A percentile compares a stretch with the other conserved stretches of the same genome.
phyloP scores from a whole-genome alignment of 2,329 filamentous ascomycete species.

The Alternaria triticimaculans region DNA sequence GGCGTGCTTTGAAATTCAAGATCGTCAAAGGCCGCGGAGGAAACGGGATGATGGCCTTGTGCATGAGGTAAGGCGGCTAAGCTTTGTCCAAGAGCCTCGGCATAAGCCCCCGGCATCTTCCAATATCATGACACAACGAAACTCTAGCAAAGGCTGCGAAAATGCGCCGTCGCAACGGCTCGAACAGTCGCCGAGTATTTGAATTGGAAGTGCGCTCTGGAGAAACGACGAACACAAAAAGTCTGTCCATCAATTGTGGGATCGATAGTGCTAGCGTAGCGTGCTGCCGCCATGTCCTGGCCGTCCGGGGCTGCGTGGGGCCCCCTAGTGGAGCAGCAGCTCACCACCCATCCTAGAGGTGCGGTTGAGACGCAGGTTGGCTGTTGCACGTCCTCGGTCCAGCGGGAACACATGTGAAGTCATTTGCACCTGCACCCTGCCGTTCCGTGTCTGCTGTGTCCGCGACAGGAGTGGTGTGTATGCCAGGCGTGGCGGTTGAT shows the following conservation, averaged over 20 bases:
- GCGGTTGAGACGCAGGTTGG: slow-evolving; percentile 23
- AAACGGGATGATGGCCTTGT: slow-evolving; percentile 28
- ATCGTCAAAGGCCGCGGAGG: slow-evolving; percentile 17
- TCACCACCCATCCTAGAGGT: slow-evolving; percentile 13
- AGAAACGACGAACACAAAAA: slow-evolving; percentile 4
- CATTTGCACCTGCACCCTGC: slow-evolving; percentile 15
- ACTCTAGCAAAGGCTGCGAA: background rate
- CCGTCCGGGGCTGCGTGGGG: slow-evolving; percentile 15
- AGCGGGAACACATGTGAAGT: slow-evolving; percentile 27
- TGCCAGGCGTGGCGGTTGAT: background rate
- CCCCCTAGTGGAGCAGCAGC: slow-evolving; percentile 17
- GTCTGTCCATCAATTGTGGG: slow-evolving; percentile 4
- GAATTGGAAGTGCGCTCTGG: background rate
- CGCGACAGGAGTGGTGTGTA: background rate
- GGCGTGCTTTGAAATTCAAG: slow-evolving; percentile 7
- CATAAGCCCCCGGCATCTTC: slow-evolving; percentile 27
- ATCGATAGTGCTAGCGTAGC: slow-evolving; percentile 5
- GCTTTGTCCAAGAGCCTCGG: slow-evolving; percentile 40
- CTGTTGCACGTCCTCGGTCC: slow-evolving; percentile 28
- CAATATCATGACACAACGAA: slow-evolving; percentile 27
- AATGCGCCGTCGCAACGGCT: background rate
- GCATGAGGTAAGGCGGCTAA: slow-evolving; percentile 29
- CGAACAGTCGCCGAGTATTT: background rate
- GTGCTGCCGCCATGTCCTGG: slow-evolving; percentile 16
- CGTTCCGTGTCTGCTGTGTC: slow-evolving; percentile 15